Percentiles rank a stretch among this genome's conserved stretches.
Conservation (phyloP, 805 yeast genomes). For the Saccharomycopsis sp. region DNA sequence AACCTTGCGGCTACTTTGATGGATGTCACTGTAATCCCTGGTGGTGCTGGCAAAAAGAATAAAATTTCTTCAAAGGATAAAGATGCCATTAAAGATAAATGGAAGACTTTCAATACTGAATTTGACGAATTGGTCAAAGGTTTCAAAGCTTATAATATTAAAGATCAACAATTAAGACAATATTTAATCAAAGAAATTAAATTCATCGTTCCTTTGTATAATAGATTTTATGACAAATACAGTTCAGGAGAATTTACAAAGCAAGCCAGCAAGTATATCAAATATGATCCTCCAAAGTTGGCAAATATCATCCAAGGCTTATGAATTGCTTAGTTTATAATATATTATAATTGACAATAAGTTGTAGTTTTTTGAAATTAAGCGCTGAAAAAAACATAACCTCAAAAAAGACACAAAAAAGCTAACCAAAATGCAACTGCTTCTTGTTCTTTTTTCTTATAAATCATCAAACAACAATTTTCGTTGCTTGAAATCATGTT, state of each 20-base stretch:
- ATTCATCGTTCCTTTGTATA: slow-evolving; percentile 74
- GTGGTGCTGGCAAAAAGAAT: slow-evolving; percentile 23
- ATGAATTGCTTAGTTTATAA: too few species aligned
- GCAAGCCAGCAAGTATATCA: slow-evolving; percentile 37
- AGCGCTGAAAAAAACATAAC: too few species aligned
- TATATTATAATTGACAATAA: too few species aligned
- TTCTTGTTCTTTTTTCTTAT: too few species aligned
- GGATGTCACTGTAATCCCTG: slow-evolving; percentile 64
- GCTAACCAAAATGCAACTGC: too few species aligned
- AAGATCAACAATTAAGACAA: slow-evolving; percentile 55
- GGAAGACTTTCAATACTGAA: slow-evolving; percentile 68
- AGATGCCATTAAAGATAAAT: slow-evolving; percentile 76
- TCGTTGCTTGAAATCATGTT: too few species aligned
- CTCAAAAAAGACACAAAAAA: too few species aligned
- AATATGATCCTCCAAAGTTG: slow-evolving; percentile 35
- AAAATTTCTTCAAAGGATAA: slow-evolving; percentile 57
- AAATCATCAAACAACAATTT: too few species aligned
- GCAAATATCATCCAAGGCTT: slow-evolving; percentile 14
- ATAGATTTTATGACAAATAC: slow-evolving; percentile 74
- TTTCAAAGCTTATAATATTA: slow-evolving; percentile 54
- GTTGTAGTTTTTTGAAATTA: too few species aligned
- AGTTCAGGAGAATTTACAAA: slow-evolving; percentile 61
- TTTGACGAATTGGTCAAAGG: slow-evolving; percentile 68
- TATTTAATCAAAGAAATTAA: slow-evolving; percentile 56
- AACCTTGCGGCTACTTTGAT: slow-evolving; percentile 64